A percentile compares a stretch with the other conserved stretches of the same genome.
These are phyloP conservation scores for Mycena metata DNA, from an alignment of 768 basidiomycete genomes.

Conservation along the genomic window DNA sequence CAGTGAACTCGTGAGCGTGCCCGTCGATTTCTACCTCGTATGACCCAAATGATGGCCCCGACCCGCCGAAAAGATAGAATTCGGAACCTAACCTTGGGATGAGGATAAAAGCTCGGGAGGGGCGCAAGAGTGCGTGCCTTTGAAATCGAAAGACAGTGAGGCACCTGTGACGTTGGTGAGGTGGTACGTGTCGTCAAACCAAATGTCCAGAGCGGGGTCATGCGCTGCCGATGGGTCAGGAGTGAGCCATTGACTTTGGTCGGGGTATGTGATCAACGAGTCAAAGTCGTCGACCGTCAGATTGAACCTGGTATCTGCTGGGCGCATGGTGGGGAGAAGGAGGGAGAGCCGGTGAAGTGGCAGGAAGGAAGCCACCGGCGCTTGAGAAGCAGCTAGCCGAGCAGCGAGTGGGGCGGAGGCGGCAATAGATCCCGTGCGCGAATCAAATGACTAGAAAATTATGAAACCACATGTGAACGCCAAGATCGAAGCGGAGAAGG, in stretches of 20 bases:
- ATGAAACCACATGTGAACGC: background rate
- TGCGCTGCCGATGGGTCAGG: constrained; percentile 36
- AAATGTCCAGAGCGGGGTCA: constrained; percentile 23
- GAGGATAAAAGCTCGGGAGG: too few species aligned
- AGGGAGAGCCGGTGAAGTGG: background rate
- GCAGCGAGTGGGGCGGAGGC: constrained; percentile 10
- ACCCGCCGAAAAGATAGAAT: constrained; percentile 33
- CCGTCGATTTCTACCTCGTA: constrained; percentile 34
- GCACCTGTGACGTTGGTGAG: constrained; percentile 31
- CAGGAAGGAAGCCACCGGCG: background rate
- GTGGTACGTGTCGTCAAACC: constrained; percentile 38
- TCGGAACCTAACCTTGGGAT: constrained; percentile 7
- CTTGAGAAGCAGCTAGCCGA: constrained; percentile 8
- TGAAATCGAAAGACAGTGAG: constrained; percentile 32
- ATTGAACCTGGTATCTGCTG: constrained; percentile 13
- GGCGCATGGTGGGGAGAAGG: constrained; percentile 6
- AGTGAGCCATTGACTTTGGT: constrained; percentile 36
- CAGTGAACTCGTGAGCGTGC: constrained; percentile 1
- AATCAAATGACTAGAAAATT: constrained; percentile 17
- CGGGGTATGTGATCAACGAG: constrained; percentile 35
- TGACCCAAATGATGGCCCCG: constrained; percentile 33
- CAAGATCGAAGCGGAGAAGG: too few species aligned
- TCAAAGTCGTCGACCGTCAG: constrained; percentile 39
- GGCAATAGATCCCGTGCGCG: constrained; percentile 23
- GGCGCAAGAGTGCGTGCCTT: constrained; percentile 7